Evolutionary conservation across 2,329 filamentous ascomycete genomes (phyloP), one percentile per base, ranked within the genome.

Genomic region (Monilinia laxa): DNA sequence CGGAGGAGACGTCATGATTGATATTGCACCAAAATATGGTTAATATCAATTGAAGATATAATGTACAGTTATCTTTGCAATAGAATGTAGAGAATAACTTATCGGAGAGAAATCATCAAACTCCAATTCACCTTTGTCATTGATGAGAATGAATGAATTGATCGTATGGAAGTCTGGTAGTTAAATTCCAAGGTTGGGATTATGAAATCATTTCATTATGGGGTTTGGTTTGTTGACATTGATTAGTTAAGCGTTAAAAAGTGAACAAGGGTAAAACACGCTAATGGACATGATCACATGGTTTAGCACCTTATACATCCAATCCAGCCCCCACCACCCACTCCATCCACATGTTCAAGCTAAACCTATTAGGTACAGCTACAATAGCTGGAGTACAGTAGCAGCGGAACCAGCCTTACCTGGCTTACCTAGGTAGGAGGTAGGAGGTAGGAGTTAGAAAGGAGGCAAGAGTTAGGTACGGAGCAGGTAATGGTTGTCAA

Each of bases 1-100:
- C 68, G 72, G 73, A 64, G 73, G 68, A 55, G 72, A 66, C 73
- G 74, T 73, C 38, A 49, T 70, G 35, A 56, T 28, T 57, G 53
- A 52, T 59, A 49, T 42, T 31, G 35, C 42, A 47, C 42, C 51
- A 57, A 4, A 23, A 12, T 45, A 7, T 10, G n/a, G 18, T n/a
- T 40, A 57, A 51, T 59, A 42, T 57, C 42, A 23, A 35, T 16
- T 31, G 45, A 25, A 18, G 35, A 42, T 57, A 49, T 60, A 38
- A 51, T 12, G 7, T 11, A 60, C 2, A 51, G 38, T 38, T 38
- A 9, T 38, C 10, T 25, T 45, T 28, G 11, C 20, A 55, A 55
- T 14, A 5, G 16, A 51, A 16, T 25, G 58, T 18, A 14, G 35
- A 25, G 20, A 57, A 57, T 10, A 10, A 42, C 18, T 2, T 25